phyloP scores from a whole-genome alignment of 495 filamentous ascomycete species.

The Aspergillus bertholletiae region DNA sequence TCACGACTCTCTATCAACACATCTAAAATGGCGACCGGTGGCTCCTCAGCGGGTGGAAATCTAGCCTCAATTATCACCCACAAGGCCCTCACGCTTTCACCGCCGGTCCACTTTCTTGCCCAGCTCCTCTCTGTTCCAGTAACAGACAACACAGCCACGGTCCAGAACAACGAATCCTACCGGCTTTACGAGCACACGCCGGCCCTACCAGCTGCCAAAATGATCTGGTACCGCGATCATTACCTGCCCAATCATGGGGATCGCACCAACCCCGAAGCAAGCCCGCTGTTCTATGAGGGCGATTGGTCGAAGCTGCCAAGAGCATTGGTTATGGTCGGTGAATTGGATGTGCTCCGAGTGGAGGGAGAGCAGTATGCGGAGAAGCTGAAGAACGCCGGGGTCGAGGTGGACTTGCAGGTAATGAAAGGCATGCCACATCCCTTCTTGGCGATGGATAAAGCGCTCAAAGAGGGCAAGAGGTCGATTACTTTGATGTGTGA shows the following conservation, averaged over 20 bases:
- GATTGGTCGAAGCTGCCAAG: slow-evolving; percentile 47
- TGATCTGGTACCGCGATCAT: slow-evolving; percentile 57
- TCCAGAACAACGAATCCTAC: slow-evolving; percentile 44
- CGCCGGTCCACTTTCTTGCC: slow-evolving; percentile 39
- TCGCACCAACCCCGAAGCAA: slow-evolving; percentile 49
- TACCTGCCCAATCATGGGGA: slow-evolving; percentile 48
- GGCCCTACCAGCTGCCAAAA: slow-evolving; percentile 50
- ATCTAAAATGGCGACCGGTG: slow-evolving; percentile 48
- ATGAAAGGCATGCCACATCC: slow-evolving; percentile 62
- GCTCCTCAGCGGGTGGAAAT: slow-evolving; percentile 55
- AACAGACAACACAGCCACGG: slow-evolving; percentile 52
- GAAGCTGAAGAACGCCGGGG: slow-evolving; percentile 47
- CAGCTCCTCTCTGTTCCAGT: slow-evolving; percentile 58
- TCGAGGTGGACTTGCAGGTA: slow-evolving; percentile 51
- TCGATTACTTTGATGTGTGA: slow-evolving; percentile 55
- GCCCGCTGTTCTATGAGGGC: slow-evolving; percentile 47
- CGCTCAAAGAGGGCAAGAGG: slow-evolving; percentile 47
- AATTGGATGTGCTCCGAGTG: slow-evolving; percentile 50
- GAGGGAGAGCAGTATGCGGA: slow-evolving; percentile 50
- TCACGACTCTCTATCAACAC: slow-evolving; percentile 39
- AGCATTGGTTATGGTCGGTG: slow-evolving; percentile 53
- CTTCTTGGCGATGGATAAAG: slow-evolving; percentile 60
- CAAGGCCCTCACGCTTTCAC: slow-evolving; percentile 42
- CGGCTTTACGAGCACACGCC: slow-evolving; percentile 46
- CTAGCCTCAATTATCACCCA: slow-evolving; percentile 54